These are phyloP conservation scores for Sclerotinia minor DNA, from an alignment of 2,329 filamentous ascomycete species.

Conservation along the genomic window DNA sequence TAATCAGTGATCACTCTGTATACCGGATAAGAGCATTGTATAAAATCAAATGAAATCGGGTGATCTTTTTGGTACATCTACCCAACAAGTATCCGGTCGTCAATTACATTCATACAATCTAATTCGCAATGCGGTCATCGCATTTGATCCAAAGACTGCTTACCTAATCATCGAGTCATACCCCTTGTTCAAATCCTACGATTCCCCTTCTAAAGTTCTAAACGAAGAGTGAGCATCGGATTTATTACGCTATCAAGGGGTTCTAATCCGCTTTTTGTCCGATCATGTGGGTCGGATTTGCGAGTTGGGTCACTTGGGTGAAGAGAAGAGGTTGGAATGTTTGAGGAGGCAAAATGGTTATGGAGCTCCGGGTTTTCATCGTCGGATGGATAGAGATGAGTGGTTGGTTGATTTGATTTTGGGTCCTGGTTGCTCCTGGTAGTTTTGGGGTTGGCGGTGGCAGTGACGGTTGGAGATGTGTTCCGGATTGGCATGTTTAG, in stretches of 20 bases:
- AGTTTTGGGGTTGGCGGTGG: background rate
- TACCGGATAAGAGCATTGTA: too few species aligned
- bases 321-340: background rate
- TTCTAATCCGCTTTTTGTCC: background rate
- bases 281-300: constrained; percentile 1
- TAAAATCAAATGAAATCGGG: too few species aligned
- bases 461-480: background rate
- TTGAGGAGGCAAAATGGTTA: background rate
- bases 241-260: constrained; percentile 6
- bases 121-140: too few species aligned
- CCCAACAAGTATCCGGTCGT: too few species aligned
- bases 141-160: background rate
- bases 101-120: too few species aligned
- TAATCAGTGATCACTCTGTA: too few species aligned
- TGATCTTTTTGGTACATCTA: too few species aligned
- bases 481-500: background rate
- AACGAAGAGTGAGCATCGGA: background rate
- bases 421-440: background rate
- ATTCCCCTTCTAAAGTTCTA: background rate
- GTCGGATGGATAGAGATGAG: background rate
- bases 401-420: background rate
- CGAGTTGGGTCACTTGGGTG: background rate
- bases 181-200: background rate
- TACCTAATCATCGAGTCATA: constrained; percentile 14
- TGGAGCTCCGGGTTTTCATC: constrained; percentile 10